These are phyloP conservation scores for Mycena filopes DNA, from an alignment of 768 basidiomycete species.

Conservation along the genomic window DNA sequence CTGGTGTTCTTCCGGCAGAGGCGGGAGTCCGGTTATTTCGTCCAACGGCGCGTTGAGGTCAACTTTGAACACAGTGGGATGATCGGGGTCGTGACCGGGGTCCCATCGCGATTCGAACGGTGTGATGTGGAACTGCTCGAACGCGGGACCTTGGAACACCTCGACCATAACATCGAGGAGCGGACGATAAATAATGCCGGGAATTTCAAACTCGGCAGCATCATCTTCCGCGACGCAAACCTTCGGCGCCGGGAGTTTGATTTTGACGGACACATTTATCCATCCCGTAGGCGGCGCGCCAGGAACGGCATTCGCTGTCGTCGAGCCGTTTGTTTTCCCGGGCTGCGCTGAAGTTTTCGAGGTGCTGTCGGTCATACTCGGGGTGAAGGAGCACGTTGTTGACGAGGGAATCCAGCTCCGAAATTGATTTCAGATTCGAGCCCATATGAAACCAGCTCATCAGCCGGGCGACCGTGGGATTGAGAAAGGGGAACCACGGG, in stretches of 20 bases:
- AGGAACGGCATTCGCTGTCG: not conserved
- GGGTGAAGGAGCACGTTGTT: slow-evolving; percentile 36
- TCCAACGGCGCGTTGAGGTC: not conserved
- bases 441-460: slow-evolving; percentile 39
- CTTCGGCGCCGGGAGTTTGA: slow-evolving; percentile 34
- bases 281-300: slow-evolving; percentile 31
- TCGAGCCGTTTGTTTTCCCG: slow-evolving; percentile 36
- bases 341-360: slow-evolving; percentile 7
- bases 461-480: slow-evolving; percentile 34
- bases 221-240: slow-evolving; percentile 30
- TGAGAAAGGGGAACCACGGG: slow-evolving; percentile 35
- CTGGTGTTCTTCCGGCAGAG: slow-evolving; percentile 10
- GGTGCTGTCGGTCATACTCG: slow-evolving; percentile 39
- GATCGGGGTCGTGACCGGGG: slow-evolving; percentile 11
- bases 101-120: slow-evolving; percentile 28
- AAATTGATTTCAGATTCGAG: slow-evolving; percentile 36
- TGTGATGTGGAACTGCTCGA: slow-evolving; percentile 22
- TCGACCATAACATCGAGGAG: not conserved
- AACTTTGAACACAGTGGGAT: not conserved
- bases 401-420: slow-evolving; percentile 38
- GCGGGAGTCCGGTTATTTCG: slow-evolving; percentile 3
- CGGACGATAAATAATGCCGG: slow-evolving; percentile 27
- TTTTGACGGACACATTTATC: slow-evolving; percentile 37
- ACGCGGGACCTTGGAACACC: slow-evolving; percentile 4
- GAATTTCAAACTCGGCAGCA: slow-evolving; percentile 34